Conservation (phyloP, 2,329 filamentous ascomycete genomes). For the Stachybotrys elegans region DNA sequence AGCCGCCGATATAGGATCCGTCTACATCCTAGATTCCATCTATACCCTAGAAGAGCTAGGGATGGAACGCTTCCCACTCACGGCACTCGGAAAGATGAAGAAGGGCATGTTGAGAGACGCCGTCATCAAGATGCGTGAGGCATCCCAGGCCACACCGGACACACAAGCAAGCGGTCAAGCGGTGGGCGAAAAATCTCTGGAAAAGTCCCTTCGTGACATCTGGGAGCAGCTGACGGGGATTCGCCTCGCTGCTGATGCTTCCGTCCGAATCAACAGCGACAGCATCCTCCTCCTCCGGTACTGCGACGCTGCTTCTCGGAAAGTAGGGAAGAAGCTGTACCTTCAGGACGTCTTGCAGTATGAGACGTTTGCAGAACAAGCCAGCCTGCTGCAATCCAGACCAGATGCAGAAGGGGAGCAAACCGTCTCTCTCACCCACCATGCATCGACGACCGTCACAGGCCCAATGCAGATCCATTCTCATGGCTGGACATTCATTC, state of each 20-base stretch:
- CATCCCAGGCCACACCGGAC: too few relatives aligned
- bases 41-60: constrained; percentile 36
- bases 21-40: constrained; percentile 25
- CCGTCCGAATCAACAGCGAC: constrained; percentile 24
- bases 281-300: constrained; percentile 33
- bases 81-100: constrained; percentile 38
- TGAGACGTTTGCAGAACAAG: constrained; percentile 26
- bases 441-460: too few relatives aligned
- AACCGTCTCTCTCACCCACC: too few relatives aligned
- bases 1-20: neutral
- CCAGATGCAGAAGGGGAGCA: too few relatives aligned
- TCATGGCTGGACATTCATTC: too few relatives aligned
- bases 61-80: constrained; percentile 31
- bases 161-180: too few relatives aligned
- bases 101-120: constrained; percentile 28
- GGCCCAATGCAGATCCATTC: too few relatives aligned
- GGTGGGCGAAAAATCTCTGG: too few relatives aligned
- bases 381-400: constrained; percentile 19
- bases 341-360: constrained; percentile 27
- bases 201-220: too few relatives aligned
- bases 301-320: constrained; percentile 24
- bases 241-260: constrained; percentile 18
- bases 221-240: constrained; percentile 26
- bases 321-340: constrained; percentile 23
- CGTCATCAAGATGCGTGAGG: constrained; percentile 14